Percentiles rank a stretch among this genome's conserved stretches.
Conservation (phyloP, 78 protist species). For the Dictyostelium intermedium region DNA sequence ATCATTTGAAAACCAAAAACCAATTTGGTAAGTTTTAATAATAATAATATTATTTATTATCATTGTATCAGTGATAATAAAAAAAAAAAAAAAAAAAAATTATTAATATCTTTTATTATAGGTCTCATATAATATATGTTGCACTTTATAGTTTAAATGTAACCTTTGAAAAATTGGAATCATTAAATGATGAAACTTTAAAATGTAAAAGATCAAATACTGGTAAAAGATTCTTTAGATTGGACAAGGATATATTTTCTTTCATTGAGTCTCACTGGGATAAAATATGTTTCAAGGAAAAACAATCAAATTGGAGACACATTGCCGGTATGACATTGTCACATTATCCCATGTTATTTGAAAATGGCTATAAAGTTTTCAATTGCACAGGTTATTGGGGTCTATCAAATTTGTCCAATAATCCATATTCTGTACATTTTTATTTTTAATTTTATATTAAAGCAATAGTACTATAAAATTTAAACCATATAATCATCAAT, state of each 20-base stretch:
- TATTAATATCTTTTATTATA: background rate
- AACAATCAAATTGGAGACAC: constrained; percentile 1
- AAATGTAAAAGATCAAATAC: background rate
- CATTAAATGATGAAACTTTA: background rate
- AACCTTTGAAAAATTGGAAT: background rate
- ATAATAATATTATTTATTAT: no score
- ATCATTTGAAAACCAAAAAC: background rate
- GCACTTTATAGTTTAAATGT: background rate
- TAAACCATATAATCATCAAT: background rate
- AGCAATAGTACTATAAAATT: background rate
- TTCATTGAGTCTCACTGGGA: background rate
- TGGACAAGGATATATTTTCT: background rate
- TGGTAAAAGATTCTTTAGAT: background rate
- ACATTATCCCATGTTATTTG: background rate
- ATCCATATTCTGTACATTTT: background rate
- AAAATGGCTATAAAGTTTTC: background rate
- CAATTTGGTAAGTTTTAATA: background rate
- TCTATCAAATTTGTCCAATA: background rate
- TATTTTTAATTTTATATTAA: background rate
- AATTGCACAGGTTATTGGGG: constrained; percentile 11
- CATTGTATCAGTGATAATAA: no score
- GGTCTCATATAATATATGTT: constrained; percentile 1
- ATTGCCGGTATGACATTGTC: background rate
- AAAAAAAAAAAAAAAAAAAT: background rate
- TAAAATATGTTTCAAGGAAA: background rate